A percentile compares a stretch with the other conserved stretches of the same genome.
phyloP scores from a whole-genome alignment of 1,284 basidiomycete genomes.

The Cryptococcus sp. region DNA sequence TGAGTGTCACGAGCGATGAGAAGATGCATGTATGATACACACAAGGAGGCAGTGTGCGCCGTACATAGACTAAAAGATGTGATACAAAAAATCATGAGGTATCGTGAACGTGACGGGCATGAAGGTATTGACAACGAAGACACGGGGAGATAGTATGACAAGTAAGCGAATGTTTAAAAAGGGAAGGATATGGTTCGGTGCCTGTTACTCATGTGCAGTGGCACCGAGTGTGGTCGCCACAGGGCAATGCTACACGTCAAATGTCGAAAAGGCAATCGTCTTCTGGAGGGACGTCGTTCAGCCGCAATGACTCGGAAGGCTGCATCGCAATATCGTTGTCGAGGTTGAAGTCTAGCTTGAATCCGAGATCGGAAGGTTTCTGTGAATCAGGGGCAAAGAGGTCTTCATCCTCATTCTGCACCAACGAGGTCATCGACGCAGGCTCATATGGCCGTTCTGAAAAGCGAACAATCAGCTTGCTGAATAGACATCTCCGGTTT shows the following conservation, averaged over 20 bases:
- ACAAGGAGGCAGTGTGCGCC: neutral
- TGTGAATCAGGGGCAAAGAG: neutral
- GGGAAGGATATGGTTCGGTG: no score
- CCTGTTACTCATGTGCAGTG: no score
- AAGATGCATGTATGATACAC: neutral
- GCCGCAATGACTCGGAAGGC: no score
- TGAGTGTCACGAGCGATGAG: no score
- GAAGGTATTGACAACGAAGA: neutral
- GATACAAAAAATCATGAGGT: neutral
- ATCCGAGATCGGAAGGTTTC: neutral
- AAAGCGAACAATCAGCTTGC: neutral
- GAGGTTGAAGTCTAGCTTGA: neutral
- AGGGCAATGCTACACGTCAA: neutral
- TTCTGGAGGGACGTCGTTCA: neutral
- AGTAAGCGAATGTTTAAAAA: no score
- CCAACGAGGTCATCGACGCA: neutral
- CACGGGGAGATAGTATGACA: neutral
- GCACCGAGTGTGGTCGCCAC: no score
- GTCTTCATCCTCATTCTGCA: neutral
- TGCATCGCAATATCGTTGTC: neutral
- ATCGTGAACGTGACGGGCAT: neutral
- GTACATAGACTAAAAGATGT: no score
- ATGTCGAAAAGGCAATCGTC: constrained; percentile 1
- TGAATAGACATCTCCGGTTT: neutral
- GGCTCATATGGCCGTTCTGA: constrained; percentile 7